These are phyloP conservation scores for Syzygium jambos DNA, from an alignment of 345 rosid genomes.

Conservation along the genomic window DNA sequence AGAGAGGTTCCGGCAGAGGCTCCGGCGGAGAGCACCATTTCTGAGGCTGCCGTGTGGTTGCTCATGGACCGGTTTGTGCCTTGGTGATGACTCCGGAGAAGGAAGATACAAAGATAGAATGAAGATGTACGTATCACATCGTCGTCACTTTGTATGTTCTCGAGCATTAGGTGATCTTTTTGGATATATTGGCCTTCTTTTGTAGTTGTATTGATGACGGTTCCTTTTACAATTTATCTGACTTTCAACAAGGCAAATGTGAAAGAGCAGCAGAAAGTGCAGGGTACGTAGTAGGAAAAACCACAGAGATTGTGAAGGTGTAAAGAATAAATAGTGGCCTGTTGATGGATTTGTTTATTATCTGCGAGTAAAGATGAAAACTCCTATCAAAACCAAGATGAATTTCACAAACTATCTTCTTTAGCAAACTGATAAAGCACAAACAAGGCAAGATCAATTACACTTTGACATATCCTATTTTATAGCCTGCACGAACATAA, in stretches of 20 bases:
- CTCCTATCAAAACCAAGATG: not conserved
- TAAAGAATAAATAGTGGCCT: not conserved
- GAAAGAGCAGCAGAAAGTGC: not conserved
- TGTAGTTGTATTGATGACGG: not conserved
- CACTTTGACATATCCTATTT: not conserved
- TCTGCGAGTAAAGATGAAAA: not conserved
- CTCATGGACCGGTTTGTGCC: constrained; percentile 87
- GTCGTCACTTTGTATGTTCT: not conserved
- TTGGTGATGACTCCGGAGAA: constrained; percentile 23
- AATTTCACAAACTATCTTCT: not conserved
- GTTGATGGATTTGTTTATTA: not conserved
- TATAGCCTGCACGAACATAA: too few species aligned
- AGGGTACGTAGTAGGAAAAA: not conserved
- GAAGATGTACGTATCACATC: not conserved
- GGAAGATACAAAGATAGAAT: not conserved
- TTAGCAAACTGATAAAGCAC: not conserved
- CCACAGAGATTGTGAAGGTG: not conserved
- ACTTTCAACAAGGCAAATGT: not conserved
- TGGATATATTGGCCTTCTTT: not conserved
- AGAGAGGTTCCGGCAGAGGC: constrained; percentile 17
- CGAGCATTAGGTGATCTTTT: not conserved
- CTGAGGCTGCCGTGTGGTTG: constrained; percentile 55
- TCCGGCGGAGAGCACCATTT: constrained; percentile 27
- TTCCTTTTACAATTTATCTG: not conserved
- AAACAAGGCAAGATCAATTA: not conserved